Conservation (phyloP, 2,329 filamentous ascomycete genomes). For the Nakataea oryzae region DNA sequence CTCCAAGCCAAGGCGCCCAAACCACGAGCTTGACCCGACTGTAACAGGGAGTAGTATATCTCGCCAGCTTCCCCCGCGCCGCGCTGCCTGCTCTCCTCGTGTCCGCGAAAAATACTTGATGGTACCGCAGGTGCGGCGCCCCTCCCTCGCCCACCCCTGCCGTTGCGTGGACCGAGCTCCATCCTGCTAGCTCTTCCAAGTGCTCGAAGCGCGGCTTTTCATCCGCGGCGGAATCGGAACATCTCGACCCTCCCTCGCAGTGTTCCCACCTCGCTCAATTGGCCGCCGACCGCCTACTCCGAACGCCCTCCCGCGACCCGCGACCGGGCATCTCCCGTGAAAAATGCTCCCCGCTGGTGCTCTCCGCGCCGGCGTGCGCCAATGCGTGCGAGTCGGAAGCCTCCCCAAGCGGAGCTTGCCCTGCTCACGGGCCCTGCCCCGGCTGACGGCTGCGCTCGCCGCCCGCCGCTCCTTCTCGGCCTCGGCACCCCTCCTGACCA, state of each 20-base stretch:
- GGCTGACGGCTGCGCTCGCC: constrained; percentile 8
- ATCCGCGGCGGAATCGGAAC: neutral
- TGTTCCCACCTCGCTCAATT: neutral
- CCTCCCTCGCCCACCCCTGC: neutral
- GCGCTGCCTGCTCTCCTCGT: neutral
- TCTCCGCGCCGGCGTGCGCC: constrained; percentile 32
- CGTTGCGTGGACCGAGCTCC: neutral
- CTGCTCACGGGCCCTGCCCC: constrained; percentile 10
- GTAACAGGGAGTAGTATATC: neutral
- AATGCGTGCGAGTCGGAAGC: constrained; percentile 21
- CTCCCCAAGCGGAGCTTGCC: constrained; percentile 9
- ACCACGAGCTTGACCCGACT: neutral
- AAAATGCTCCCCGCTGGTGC: constrained; percentile 31
- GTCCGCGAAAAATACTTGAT: neutral
- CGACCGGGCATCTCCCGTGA: neutral
- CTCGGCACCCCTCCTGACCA: constrained; percentile 5
- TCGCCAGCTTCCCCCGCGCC: too few species aligned
- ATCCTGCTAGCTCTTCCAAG: neutral
- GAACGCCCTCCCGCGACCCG: neutral
- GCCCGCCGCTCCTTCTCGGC: constrained; percentile 17
- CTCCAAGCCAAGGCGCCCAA: neutral
- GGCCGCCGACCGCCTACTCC: neutral
- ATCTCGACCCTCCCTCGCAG: neutral
- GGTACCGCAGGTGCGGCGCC: neutral
- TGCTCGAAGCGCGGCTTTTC: neutral